phyloP scores from a whole-genome alignment of 805 yeast species.

The Priceomyces melissophilus region DNA sequence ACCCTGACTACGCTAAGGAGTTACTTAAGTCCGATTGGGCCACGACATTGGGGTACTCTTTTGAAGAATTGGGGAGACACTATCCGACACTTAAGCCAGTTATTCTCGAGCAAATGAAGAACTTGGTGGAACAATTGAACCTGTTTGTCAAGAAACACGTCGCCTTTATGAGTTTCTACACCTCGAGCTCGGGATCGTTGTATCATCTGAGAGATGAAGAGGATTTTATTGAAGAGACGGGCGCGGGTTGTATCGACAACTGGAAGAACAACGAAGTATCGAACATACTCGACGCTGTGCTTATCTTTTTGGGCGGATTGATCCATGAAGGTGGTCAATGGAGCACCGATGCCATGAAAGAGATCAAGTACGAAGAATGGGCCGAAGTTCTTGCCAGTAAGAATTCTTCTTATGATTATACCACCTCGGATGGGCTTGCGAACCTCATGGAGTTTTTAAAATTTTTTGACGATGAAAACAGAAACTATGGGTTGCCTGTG shows the following conservation, averaged over 20 bases:
- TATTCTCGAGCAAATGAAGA: conserved; percentile 48
- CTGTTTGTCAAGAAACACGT: conserved; percentile 27
- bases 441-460: conserved; percentile 54
- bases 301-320: conserved; percentile 49
- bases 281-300: conserved; percentile 47
- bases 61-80: conserved; percentile 82
- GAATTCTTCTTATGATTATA: conserved; percentile 61
- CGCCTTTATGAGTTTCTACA: conserved; percentile 43
- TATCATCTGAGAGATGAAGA: conserved; percentile 41
- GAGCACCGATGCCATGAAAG: conserved; percentile 35
- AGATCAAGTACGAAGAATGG: conserved; percentile 43
- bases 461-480: conserved; percentile 53
- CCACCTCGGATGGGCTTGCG: conserved; percentile 50
- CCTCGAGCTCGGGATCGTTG: conserved; percentile 36
- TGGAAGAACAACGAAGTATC: conserved; percentile 55
- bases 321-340: conserved; percentile 51
- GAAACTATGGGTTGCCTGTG: conserved; percentile 43
- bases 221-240: conserved; percentile 41
- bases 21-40: conserved; percentile 49
- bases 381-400: conserved; percentile 45
- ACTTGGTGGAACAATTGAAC: conserved; percentile 46
- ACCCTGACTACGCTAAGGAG: conserved; percentile 49
- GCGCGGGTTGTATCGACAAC: conserved; percentile 33
- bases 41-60: conserved; percentile 56
- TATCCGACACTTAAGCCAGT: conserved; percentile 67